Conservation (phyloP, 768 basidiomycete genomes). For the Leccinum broughii region DNA sequence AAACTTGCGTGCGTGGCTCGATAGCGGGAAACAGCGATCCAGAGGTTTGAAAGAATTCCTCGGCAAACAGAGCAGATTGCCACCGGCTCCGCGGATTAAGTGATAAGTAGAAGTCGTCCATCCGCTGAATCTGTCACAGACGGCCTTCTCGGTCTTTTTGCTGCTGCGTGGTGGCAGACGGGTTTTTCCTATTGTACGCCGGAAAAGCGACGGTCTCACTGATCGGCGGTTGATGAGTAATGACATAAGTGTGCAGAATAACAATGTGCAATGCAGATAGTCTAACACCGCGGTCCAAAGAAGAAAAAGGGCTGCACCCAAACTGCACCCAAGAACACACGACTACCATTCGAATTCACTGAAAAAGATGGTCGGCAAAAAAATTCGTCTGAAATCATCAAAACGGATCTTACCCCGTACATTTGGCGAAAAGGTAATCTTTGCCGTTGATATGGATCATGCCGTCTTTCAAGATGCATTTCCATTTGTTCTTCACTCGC, state of each 20-base stretch:
- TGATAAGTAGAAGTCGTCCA: not conserved
- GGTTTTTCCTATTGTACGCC: slow-evolving; percentile 27
- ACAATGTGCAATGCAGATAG: slow-evolving; percentile 24
- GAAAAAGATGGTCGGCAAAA: slow-evolving; percentile 2
- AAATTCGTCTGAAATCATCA: not conserved
- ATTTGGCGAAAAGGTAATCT: slow-evolving; percentile 96
- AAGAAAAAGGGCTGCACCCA: not conserved
- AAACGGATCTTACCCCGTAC: slow-evolving; percentile 75
- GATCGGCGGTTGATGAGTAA: slow-evolving; percentile 13
- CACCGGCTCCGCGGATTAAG: not conserved
- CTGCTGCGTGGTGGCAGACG: slow-evolving; percentile 8
- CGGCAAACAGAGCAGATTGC: not conserved
- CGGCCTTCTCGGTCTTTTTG: not conserved
- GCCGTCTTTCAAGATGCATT: slow-evolving; percentile 95
- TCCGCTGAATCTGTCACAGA: not conserved
- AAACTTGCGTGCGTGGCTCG: not conserved
- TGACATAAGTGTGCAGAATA: slow-evolving; percentile 27
- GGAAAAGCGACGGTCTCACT: slow-evolving; percentile 16
- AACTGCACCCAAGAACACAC: not conserved
- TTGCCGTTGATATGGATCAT: slow-evolving; percentile 97
- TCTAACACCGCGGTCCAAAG: slow-evolving; percentile 15
- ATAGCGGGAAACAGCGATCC: not conserved
- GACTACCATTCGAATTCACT: slow-evolving; percentile 50
- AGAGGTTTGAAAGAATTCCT: slow-evolving; percentile 2
- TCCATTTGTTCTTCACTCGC: slow-evolving; percentile 99